Conservation (phyloP, 2,329 filamentous ascomycete genomes). For the Geosmithia morbida region DNA sequence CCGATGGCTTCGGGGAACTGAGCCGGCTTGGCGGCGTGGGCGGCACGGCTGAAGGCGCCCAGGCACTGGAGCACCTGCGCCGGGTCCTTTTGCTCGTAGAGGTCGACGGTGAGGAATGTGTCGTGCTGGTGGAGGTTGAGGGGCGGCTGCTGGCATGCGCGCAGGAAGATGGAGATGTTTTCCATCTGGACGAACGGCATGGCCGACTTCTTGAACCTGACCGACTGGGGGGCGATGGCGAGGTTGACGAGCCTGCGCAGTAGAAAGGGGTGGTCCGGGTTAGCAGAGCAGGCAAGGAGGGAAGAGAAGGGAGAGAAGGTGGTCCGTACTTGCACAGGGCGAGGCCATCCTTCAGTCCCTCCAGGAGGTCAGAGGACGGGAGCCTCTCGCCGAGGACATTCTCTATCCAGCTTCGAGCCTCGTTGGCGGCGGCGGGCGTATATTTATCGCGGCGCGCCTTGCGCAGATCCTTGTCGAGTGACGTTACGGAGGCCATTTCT, state of each 20-base stretch:
- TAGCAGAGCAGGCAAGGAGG: slow-evolving; percentile 1
- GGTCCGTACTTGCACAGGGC: slow-evolving; percentile 68
- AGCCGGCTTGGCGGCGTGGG: slow-evolving; percentile 57
- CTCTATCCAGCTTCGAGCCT: slow-evolving; percentile 79
- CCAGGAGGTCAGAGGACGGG: slow-evolving; percentile 62
- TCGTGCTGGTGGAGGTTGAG: slow-evolving; percentile 86
- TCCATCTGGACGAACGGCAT: slow-evolving; percentile 99
- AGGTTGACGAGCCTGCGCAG: slow-evolving; percentile 62
- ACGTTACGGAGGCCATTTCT: slow-evolving; percentile 81
- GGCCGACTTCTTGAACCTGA: slow-evolving; percentile 79
- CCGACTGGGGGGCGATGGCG: slow-evolving; percentile 57
- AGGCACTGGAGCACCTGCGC: slow-evolving; percentile 91
- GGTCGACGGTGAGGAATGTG: slow-evolving; percentile 89
- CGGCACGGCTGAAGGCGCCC: slow-evolving; percentile 78
- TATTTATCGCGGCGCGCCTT: slow-evolving; percentile 86
- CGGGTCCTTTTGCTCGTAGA: slow-evolving; percentile 91
- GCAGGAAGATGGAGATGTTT: slow-evolving; percentile 93
- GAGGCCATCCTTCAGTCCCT: slow-evolving; percentile 78
- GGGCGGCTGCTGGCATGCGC: slow-evolving; percentile 71
- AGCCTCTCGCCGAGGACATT: slow-evolving; percentile 61
- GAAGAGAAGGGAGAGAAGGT: not conserved
- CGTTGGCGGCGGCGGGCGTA: slow-evolving; percentile 77
- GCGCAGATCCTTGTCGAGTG: slow-evolving; percentile 89
- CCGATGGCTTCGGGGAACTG: slow-evolving; percentile 68
- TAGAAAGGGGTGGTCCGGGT: not conserved